Evolutionary conservation across 129 eudicot genomes (phyloP), one percentile per base, ranked within the genome.

Genomic region (Scalesia atractyloides): DNA sequence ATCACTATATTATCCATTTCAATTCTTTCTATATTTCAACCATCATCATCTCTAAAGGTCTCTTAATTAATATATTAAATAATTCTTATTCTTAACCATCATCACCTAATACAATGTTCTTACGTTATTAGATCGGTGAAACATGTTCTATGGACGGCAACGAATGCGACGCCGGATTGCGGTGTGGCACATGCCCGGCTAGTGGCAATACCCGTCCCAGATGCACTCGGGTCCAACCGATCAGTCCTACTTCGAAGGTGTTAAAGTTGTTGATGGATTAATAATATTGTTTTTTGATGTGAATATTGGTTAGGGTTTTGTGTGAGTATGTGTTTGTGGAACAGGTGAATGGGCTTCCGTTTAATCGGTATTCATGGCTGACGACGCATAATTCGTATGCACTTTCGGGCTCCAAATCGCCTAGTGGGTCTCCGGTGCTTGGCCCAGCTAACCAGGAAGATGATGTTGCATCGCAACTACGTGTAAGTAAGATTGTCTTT

Each of bases 381-480:
- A 94, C 97, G 85, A 90, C 96, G 53, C 99, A 90, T 84, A 94
- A 94, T 76, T 84, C 99, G 7, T 94, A 34, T 76, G 92, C 99
- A 4, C 67, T 82, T 12, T 70, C 86, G 13, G 93, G 94, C 47
- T 62, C 87, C 2, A 56, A n/a, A 11, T 86, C 96, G 1, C 80
- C 82, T 0, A 88, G 89, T 3, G 97, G 99, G 9, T 76, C 91
- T 0, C 36, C 66, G 11, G 69, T 84, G 44, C 72, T 94, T 10
- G 88, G 96, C 72, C 96, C 90, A 2, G 82, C 93, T 59, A 94
- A 94, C 64, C 99, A 94, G 81, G 99, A 94, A 69, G 96, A 94
- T 71, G 72, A 91, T 8, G 82, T 94, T n/a, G 82, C 96, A 12
- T 15, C 84, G 64, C 99, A 94, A 76, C 89, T 94, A 73, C 88